Evolutionary conservation across 805 yeast genomes (phyloP).

Genomic region (Metschnikowia matae): DNA sequence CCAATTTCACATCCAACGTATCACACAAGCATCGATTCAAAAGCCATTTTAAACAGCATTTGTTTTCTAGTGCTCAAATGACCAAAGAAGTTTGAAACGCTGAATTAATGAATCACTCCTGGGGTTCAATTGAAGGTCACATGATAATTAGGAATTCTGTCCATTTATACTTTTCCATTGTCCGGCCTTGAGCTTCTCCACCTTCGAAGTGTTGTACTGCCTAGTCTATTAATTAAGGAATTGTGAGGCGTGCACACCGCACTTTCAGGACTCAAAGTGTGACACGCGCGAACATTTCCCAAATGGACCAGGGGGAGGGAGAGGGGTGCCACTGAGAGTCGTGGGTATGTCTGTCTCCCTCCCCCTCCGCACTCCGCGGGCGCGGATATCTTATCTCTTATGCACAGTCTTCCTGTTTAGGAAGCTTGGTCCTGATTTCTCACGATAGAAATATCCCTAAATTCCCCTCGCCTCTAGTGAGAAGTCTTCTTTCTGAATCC

Average conservation of each 20-base stretch:
- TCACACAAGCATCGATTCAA: too few species aligned
- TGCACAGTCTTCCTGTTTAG: slow-evolving; percentile 2
- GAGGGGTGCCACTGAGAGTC: not conserved
- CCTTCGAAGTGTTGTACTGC: not conserved
- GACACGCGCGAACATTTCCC: slow-evolving; percentile 1
- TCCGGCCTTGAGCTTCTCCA: not conserved
- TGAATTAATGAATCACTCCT: too few species aligned
- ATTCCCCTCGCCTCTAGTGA: not conserved
- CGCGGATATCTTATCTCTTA: slow-evolving; percentile 1
- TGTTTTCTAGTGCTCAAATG: too few species aligned
- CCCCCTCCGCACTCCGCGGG: not conserved
- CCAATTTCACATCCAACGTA: not conserved
- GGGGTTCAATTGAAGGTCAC: too few species aligned
- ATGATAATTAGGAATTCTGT: too few species aligned
- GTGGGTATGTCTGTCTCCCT: not conserved
- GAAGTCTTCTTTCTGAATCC: not conserved
- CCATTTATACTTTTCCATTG: too few species aligned
- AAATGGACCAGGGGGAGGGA: not conserved
- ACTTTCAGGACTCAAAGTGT: not conserved
- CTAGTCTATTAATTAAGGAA: not conserved
- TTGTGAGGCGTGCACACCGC: not conserved
- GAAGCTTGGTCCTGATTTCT: slow-evolving; percentile 1
- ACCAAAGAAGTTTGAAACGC: too few species aligned
- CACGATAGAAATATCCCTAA: slow-evolving; percentile 3
- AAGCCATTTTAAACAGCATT: too few species aligned